Evolutionary conservation across 352 stramenopile genomes (phyloP).

Genomic region (Thraustotheca clavata): DNA sequence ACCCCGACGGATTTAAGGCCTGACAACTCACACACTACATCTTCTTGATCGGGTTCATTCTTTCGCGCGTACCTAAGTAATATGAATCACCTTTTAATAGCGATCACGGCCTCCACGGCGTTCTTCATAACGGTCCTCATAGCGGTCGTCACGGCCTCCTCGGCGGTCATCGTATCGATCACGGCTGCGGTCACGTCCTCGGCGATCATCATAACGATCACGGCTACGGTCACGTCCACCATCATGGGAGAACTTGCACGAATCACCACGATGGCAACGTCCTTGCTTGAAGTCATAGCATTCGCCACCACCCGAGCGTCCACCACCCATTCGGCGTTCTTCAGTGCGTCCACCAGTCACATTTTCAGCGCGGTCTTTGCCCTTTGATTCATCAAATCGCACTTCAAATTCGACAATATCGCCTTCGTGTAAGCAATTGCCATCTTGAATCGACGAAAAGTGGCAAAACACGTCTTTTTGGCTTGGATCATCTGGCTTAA

Average conservation of each 20-base stretch:
- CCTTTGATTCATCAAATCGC: constrained; percentile 19
- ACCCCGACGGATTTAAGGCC: constrained; percentile 5
- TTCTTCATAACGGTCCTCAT: too few relatives aligned
- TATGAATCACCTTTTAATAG: neutral
- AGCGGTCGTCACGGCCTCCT: too few relatives aligned
- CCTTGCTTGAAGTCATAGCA: constrained; percentile 23
- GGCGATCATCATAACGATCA: constrained; percentile 20
- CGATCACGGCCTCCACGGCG: neutral
- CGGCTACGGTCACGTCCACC: constrained; percentile 14
- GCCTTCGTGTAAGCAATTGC: constrained; percentile 20
- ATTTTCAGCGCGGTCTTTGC: constrained; percentile 20
- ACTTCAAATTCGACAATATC: constrained; percentile 16
- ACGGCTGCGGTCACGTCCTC: constrained; percentile 17
- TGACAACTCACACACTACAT: constrained; percentile 7
- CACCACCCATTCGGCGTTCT: constrained; percentile 4
- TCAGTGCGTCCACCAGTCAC: constrained; percentile 19
- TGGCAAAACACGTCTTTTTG: constrained; percentile 21
- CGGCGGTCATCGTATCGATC: constrained; percentile 20
- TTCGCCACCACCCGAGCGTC: constrained; percentile 2
- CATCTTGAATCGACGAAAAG: constrained; percentile 20
- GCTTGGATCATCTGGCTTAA: constrained; percentile 15
- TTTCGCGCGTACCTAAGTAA: neutral
- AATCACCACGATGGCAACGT: constrained; percentile 21
- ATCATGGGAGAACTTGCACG: constrained; percentile 21
- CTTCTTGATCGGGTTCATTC: neutral